Evolutionary conservation across 2,329 filamentous ascomycete genomes (phyloP), one percentile per base, ranked within the genome.

Genomic region (Scedosporium dehoogii): DNA sequence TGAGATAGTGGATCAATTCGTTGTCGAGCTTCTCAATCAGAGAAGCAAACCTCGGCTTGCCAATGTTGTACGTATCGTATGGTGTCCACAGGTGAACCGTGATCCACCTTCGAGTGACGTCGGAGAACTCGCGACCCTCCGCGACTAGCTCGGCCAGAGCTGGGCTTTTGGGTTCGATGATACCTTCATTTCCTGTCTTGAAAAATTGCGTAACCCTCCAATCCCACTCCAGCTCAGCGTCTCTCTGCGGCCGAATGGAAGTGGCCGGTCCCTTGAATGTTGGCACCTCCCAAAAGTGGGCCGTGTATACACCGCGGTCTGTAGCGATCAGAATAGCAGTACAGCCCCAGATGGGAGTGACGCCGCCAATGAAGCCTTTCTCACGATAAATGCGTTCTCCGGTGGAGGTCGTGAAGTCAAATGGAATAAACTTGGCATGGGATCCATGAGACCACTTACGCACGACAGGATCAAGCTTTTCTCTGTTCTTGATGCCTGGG

Each of bases 281-380:
- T 3, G 60, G 60, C 3, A 55, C 33, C 18, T 62, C 60, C 60
- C 60, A 62, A 12, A 62, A 27, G 33, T 58, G 60, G 21, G 60
- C 60, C 6, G 38, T 58, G 25, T 62, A 62, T 3, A 57, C 53
- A 12, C 60, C 60, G 4, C 21, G 25, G 33, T 62, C 41, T 3
- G 48, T 38, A 2, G 29, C 60, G 29, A 62, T 33, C 29, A 62
- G n/a, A 23, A 62, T 33, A 16, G 23, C 48, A 6, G 51, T 62
- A 23, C 60, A 62, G 33, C 60, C 60, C 29, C 33, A 62, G 29
- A 62, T 42, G 25, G 60, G 60, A 4, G 38, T 44, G 18, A 58
- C 41, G 10, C 60, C 60, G 10, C 60, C 60, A 27, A 55, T 29
- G 9, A 62, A 29, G 2, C 48, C 48, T 16, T 46, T 12, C 6